Base-by-base conservation (phyloP, 768 basidiomycete species). In the Tylopilus subfusipes region DNA sequence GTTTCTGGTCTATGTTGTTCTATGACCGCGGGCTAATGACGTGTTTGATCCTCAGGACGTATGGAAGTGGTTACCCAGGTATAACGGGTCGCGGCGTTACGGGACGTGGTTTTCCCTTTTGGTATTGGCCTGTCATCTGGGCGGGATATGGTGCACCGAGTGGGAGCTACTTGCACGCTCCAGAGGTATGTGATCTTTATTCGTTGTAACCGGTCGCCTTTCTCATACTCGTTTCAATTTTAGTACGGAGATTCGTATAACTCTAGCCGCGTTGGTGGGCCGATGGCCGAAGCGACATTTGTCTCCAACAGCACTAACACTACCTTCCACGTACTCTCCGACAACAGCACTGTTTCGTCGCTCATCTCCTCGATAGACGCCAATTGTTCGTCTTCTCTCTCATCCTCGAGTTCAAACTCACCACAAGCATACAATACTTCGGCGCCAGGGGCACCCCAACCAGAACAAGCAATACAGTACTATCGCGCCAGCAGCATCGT, bases 31-130 rank as follows among this genome's bases (percentile, higher is more conserved):
- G 22, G 11, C 31, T 62, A 21, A 59, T 38, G 2, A 48, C 14
- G n/a, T n/a, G n/a, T n/a, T 18, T 42, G 47, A 55, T 42, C 5
- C 50, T 1, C 51, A 85, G 83, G 29, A 55, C 63, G 5, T 86
- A 85, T 55, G 85, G 84, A 7, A 85, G 82, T 57, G 85, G 85
- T 3, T 86, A 86, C 61, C 84, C 84, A 33, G 80, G 81, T 2
- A 24, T 74, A 5, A 3, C 61, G 4, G 71, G 72, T 7, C 73
- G 74, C 4, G 82, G 83, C 13, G 80, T 83, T 18, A 42, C 58
- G 0, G 76, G 77, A 0, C 75, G 76, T 0, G 75, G 74, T 3
- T 86, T 88, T 63, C 86, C 86, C 1, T 87, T 83, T 63, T 75
- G 75, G 57, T 88, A 78, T 70, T 87, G 85, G 84, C 85, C 85